Base-by-base conservation (phyloP, 192 early-diverging fungal species). In the Rhizoclosmatium sp. region DNA sequence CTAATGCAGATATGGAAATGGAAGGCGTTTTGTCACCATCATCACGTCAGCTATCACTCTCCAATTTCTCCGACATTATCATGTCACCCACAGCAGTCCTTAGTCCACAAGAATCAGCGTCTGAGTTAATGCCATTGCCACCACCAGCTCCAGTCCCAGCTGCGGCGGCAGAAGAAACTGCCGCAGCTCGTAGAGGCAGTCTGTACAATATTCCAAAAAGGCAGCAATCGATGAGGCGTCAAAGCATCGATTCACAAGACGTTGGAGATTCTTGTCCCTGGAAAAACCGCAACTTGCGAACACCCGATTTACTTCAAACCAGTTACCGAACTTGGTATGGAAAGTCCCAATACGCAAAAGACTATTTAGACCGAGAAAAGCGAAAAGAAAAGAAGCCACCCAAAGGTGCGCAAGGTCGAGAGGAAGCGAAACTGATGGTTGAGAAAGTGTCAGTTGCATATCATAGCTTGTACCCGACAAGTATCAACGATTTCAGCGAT, bases 301-400 rank as follows among this genome's bases (percentile, higher is more conserved):
- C 75, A 4, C 75, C 76, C 7, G 76, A 77, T 14, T 46, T 78
- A 31, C 23, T 66, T 3, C 61, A 80, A 45, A 73, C 72, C 5
- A 73, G 67, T 31, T 79, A 81, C 68, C 4, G 56, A 9, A 81
- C 80, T 47, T 84, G 80, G 76, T 84, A 71, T 71, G 80, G 76
- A 48, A 81, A 84, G 40, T 80, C 82, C 45, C 60, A 65, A n/a
- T 83, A 76, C 45, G 82, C 79, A 3, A 40, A 31, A 14, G 47
- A 47, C 4, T 67, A 39, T 46, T 3, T 76, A 9, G 75, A 76
- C 9, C 40, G 21, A 51, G 75, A 76, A 40, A 31, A 47, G 31
- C 46, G 3, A 9, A 71, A 71, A 58, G 9, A 56, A 56, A 40
- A 5, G 41, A 19, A 14, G 41, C 4, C 12, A 10, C 4, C 3